Evolutionary conservation across 2,329 filamentous ascomycete species (phyloP).

Genomic region (Trichoderma sp.): DNA sequence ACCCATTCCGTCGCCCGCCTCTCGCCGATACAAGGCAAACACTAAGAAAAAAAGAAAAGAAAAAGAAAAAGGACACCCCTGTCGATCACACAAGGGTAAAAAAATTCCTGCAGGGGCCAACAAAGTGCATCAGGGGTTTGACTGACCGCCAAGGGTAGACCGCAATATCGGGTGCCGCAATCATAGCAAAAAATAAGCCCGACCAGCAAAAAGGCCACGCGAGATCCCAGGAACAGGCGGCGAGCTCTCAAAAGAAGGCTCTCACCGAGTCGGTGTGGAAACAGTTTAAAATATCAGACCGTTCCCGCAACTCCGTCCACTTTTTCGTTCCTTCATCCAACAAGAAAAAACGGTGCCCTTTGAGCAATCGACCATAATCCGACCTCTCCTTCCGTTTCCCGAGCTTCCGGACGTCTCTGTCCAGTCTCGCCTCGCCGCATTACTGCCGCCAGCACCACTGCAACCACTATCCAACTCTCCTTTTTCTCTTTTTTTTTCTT

Average conservation of each 20-base stretch:
- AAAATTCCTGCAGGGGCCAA: constrained; percentile 19
- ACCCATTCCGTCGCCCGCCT: constrained; percentile 11
- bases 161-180: constrained; percentile 21
- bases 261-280: constrained; percentile 18
- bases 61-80: constrained; percentile 12
- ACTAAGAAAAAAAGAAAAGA: neutral
- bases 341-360: constrained; percentile 10
- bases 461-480: neutral
- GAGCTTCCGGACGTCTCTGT: constrained; percentile 5
- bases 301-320: constrained; percentile 14
- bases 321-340: constrained; percentile 15
- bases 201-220: constrained; percentile 17
- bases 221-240: constrained; percentile 13
- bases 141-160: constrained; percentile 23
- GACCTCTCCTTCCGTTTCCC: constrained; percentile 6
- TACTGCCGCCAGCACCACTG: neutral
- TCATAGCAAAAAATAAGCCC: constrained; percentile 17
- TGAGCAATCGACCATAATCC: constrained; percentile 11
- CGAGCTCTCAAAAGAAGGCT: constrained; percentile 10
- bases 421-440: neutral
- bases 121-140: constrained; percentile 21
- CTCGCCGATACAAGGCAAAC: constrained; percentile 19
- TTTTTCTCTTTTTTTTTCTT: neutral
- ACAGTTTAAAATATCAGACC: constrained; percentile 21
- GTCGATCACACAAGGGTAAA: constrained; percentile 20